Base-by-base conservation (phyloP, 169 alveolate genomes). In the Cryptosporidium ubiquitum region DNA sequence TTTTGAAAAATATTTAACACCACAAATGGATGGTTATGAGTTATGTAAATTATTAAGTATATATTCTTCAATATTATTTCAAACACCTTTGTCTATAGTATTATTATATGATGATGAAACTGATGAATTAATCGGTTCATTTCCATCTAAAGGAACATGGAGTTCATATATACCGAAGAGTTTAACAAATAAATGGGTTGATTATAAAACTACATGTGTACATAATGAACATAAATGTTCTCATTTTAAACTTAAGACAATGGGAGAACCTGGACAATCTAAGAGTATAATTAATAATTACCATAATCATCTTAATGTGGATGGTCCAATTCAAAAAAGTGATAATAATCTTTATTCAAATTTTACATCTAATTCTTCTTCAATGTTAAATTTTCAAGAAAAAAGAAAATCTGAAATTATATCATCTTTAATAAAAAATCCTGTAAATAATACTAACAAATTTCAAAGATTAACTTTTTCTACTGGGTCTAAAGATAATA, bases 81-180 rank as follows among this genome's bases (percentile, higher is more conserved):
- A 79, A 33, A 61, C 89, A 29, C 89, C 89, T 61, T 44, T 79
- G 9, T 61, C 89, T 5, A 16, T 79, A 4, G 89, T 79, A 12
- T 79, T 79, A 33, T 64, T 79, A 5, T 61, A 37, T 18, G 89
- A 79, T 44, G 68, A 79, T 0, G 60, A 37, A 7, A 64, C 35
- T 23, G 68, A 79, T 20, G 89, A 79, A 29, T 79, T 79, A 29
- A 64, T 64, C 20, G 89, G 89, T 61, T 58, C 75, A 6, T 79
- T 79, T 64, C 89, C 89, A 23, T 37, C 75, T 39, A 79, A 47
- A 58, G 89, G 89, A 42, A 79, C 89, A 9, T 79, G 89, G 89
- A 47, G 47, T 33, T 60, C 71, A 16, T 61, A 29, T 44, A 61
- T 79, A 33, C 89, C 89, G n/a, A 79, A 42, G 29, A 64, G 14